A percentile compares a stretch with the other conserved stretches of the same genome.
Conservation (phyloP, 2,329 filamentous ascomycete species). For the Ceratocystis harringtonii region DNA sequence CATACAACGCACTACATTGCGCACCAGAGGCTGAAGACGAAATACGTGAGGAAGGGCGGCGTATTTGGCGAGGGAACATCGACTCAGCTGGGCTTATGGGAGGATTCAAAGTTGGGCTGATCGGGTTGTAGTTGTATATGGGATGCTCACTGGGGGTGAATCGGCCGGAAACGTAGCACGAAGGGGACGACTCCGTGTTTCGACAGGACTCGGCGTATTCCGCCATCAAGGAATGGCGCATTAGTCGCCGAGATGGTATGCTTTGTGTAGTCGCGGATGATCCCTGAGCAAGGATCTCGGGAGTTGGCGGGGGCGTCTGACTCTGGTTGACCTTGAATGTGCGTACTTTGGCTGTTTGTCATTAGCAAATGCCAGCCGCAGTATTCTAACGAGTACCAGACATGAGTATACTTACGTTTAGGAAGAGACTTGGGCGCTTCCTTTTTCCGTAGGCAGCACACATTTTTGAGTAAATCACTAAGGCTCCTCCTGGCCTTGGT, state of each 20-base stretch:
- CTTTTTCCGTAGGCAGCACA: conserved; percentile 15
- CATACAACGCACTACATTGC: neutral
- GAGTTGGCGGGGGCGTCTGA: neutral
- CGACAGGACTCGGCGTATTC: conserved; percentile 8
- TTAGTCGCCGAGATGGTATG: conserved; percentile 11
- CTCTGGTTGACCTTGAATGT: conserved; percentile 15
- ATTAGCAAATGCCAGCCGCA: neutral
- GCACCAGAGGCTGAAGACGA: neutral
- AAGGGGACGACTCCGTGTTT: conserved; percentile 7
- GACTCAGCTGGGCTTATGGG: conserved; percentile 2
- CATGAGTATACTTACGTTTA: conserved; percentile 8
- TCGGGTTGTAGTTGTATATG: conserved; percentile 14
- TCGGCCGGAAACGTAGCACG: conserved; percentile 1
- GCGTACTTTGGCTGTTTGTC: conserved; percentile 8
- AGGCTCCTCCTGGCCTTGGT: conserved; percentile 3
- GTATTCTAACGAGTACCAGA: neutral
- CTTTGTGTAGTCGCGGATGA: conserved; percentile 6
- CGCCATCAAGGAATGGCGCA: conserved; percentile 15
- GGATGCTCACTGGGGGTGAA: conserved; percentile 12
- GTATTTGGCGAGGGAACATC: neutral
- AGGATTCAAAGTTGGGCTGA: neutral
- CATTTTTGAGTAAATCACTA: conserved; percentile 3
- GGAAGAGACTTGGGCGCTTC: neutral
- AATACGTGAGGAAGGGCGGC: conserved; percentile 5
- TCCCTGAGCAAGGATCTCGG: conserved; percentile 11